A percentile compares a stretch with the other conserved stretches of the same genome.
Conservation (phyloP, 78 protist genomes). For the Dictyostelium brefeldianum region DNA sequence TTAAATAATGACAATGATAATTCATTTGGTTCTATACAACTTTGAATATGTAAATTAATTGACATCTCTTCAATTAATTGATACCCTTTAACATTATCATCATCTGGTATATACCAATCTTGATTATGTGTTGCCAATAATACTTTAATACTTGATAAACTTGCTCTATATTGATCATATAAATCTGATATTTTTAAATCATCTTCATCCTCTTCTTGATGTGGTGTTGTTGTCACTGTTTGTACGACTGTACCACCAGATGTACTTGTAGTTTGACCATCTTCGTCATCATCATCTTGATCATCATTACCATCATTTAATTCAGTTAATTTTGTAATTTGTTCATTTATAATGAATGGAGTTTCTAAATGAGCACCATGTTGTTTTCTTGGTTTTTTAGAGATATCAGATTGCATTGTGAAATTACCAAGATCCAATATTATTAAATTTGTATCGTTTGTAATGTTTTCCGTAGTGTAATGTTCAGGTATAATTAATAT, state of each 20-base stretch:
- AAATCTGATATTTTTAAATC: conserved; percentile 54
- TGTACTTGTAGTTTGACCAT: too few relatives aligned
- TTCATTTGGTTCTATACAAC: conserved; percentile 73
- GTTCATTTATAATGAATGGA: conserved; percentile 37
- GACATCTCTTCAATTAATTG: conserved; percentile 74
- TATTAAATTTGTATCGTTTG: conserved; percentile 45
- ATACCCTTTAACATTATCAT: neutral
- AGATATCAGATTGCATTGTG: conserved; percentile 48
- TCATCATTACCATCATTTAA: conserved; percentile 8
- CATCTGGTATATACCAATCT: conserved; percentile 48
- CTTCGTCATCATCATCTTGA: neutral
- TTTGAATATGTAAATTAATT: conserved; percentile 57
- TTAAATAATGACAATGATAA: conserved; percentile 61
- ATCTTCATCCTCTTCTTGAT: neutral
- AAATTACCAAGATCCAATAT: conserved; percentile 64
- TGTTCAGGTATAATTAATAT: conserved; percentile 65
- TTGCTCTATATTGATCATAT: conserved; percentile 71
- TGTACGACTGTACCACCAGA: too few relatives aligned
- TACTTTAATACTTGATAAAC: conserved; percentile 58
- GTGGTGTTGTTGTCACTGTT: neutral
- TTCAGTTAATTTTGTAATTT: conserved; percentile 5
- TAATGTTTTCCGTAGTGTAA: neutral
- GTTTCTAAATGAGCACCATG: neutral
- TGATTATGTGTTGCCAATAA: conserved; percentile 27
- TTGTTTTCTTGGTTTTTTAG: conserved; percentile 27